phyloP scores from a whole-genome alignment of 257 asterid genomes.

The Coffea canephora region DNA sequence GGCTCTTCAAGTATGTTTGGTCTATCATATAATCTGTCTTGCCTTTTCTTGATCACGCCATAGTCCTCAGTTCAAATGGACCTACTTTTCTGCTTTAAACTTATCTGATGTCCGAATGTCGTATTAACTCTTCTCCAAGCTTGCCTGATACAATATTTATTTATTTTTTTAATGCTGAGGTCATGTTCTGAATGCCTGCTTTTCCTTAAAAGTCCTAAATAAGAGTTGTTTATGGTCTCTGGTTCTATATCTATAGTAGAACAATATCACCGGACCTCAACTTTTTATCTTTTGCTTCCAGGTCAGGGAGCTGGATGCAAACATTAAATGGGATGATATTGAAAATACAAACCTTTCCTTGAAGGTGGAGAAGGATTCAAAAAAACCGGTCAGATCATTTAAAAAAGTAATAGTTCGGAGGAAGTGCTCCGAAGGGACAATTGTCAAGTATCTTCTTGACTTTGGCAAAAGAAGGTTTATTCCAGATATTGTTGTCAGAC shows the following conservation, averaged over 20 bases:
- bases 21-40: conserved; percentile 9
- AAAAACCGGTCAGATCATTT: conserved; percentile 63
- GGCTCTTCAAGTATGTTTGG: conserved; percentile 72
- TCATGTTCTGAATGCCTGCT: conserved; percentile 4
- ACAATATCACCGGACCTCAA: not conserved
- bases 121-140: not conserved
- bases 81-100: not conserved
- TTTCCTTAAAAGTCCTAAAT: not conserved
- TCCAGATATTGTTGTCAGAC: conserved; percentile 73
- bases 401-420: conserved; percentile 71
- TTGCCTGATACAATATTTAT: not conserved
- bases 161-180: not conserved
- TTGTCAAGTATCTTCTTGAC: conserved; percentile 77
- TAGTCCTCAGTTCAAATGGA: not conserved
- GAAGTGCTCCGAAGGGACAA: conserved; percentile 66
- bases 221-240: not conserved
- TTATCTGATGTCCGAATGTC: conserved; percentile 1
- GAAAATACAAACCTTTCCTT: conserved; percentile 45
- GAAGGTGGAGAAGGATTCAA: conserved; percentile 56
- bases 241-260: not conserved
- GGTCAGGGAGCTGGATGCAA: conserved; percentile 91
- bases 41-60: conserved; percentile 1
- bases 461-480: conserved; percentile 91
- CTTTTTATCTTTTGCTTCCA: conserved; percentile 27
- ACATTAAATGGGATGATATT: conserved; percentile 80